Conservation (phyloP, 1,284 basidiomycete genomes). For the Calocybe gambosa region DNA sequence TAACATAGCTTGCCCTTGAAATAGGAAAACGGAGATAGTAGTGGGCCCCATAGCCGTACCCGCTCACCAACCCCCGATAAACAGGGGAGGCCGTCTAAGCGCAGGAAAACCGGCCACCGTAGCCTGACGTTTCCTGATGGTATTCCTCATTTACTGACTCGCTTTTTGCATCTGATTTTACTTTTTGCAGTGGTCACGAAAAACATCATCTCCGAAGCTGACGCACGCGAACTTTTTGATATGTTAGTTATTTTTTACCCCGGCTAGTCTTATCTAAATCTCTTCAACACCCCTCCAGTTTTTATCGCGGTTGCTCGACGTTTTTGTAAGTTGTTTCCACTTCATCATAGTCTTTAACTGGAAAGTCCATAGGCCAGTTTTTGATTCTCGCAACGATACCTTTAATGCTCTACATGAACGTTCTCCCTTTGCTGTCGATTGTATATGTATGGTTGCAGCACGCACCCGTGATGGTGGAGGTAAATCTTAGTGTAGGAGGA, state of each 20-base stretch:
- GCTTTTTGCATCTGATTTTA: slow-evolving; percentile 11
- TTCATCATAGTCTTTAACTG: background rate
- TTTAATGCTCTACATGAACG: slow-evolving; percentile 76
- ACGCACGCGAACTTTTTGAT: slow-evolving; percentile 78
- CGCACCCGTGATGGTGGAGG: slow-evolving; percentile 84
- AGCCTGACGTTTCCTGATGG: slow-evolving; percentile 63
- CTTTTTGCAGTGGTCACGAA: slow-evolving; percentile 63
- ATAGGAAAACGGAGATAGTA: slow-evolving; percentile 69
- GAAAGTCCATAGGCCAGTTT: slow-evolving; percentile 51
- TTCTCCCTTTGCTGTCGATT: slow-evolving; percentile 80
- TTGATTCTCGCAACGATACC: slow-evolving; percentile 72
- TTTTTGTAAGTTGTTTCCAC: slow-evolving; percentile 46
- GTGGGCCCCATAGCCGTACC: slow-evolving; percentile 67
- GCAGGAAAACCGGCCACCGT: slow-evolving; percentile 58
- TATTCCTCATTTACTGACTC: slow-evolving; percentile 25
- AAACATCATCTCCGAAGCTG: slow-evolving; percentile 69
- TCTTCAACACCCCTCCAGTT: slow-evolving; percentile 50
- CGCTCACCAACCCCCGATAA: slow-evolving; percentile 65
- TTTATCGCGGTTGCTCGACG: slow-evolving; percentile 83
- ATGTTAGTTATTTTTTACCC: slow-evolving; percentile 47
- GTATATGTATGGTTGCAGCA: slow-evolving; percentile 86
- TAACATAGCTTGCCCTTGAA: slow-evolving; percentile 12
- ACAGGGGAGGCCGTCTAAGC: slow-evolving; percentile 59
- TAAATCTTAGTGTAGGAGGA: slow-evolving; percentile 23
- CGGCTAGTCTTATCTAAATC: background rate